Evolutionary conservation across 1,139 yeast genomes (phyloP).

Genomic region (Pichia sp.): DNA sequence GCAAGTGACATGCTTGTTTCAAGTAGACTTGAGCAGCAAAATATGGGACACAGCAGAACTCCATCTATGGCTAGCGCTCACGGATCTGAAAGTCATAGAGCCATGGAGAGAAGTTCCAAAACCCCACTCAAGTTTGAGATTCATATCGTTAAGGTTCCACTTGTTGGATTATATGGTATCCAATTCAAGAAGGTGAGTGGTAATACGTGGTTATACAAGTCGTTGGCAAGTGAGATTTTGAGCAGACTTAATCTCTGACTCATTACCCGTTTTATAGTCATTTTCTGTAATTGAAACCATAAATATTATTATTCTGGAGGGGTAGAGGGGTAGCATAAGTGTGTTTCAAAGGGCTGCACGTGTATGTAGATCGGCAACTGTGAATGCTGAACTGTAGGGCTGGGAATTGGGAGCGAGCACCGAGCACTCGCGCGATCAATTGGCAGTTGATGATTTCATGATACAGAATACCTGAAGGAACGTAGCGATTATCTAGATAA

Average conservation of each 20-base stretch:
- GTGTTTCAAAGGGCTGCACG: no score
- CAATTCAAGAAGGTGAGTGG: constrained; percentile 92
- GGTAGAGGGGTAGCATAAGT: no score
- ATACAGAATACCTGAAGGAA: no score
- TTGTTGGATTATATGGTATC: constrained; percentile 86
- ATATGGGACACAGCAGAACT: constrained; percentile 16
- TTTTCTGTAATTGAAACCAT: no score
- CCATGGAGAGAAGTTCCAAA: constrained; percentile 17
- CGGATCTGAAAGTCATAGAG: constrained; percentile 9
- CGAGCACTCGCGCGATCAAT: no score
- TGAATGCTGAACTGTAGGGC: no score
- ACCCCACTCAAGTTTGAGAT: constrained; percentile 83
- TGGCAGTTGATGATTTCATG: no score
- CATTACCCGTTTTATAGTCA: background rate
- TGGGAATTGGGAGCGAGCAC: no score
- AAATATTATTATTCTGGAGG: no score
- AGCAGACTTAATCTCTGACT: constrained; percentile 62
- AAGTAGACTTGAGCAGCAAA: constrained; percentile 48
- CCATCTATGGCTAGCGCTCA: constrained; percentile 8
- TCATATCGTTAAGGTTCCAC: constrained; percentile 86
- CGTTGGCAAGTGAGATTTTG: constrained; percentile 83
- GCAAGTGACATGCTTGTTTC: constrained; percentile 59
- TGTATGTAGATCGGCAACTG: no score
- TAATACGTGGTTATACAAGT: constrained; percentile 93
- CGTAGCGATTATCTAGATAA: no score